Base-by-base conservation (phyloP, 2,329 filamentous ascomycete species). In the Fusarium pininemorale region DNA sequence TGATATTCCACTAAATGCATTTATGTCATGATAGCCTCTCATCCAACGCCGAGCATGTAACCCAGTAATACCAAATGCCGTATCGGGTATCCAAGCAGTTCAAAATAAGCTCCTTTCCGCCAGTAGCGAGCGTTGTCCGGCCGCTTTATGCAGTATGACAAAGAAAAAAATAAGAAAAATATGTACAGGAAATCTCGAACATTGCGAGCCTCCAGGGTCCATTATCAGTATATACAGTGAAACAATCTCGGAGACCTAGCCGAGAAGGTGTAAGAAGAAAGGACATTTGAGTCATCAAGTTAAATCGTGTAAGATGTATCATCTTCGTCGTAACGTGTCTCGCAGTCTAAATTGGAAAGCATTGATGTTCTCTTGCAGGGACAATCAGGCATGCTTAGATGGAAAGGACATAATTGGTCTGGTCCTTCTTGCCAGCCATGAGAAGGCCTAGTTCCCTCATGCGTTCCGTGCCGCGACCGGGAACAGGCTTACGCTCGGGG, bases 391-490 rank as follows among this genome's bases (percentile, higher is more conserved):
- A 45, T 66, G 68, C 72, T 85, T 84, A 94, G 78, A 94, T 85
- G 70, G 93, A 95, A 78, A 95, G 87, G 80, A 95, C 92, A 82
- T 94, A 94, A 79, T 93, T 93, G 81, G 91, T 91, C 78, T 89
- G 90, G 78, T 91, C 93, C 62, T 87, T 86, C 83, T 94, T 95
- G 80, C 94, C 94, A 67, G 94, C 94, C 88, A 96, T 94, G 80
- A 96, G 90, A 63, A 98, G 88, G 61, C 96, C 96, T 67, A 99
- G 89, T 83, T 85, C 84, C 75, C 82, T 83, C 96, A 99, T 99
- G 74, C 95, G 91, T 85, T 98, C 93, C 41, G 94, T 94, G 63
- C 96, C 96, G 81, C 94, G 93, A 63, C 96, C 96, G 44, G 94
- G 94, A 78, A 91, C 88, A 61, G 93, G 90, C 77, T 90, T 91